A percentile compares a stretch with the other conserved stretches of the same genome.
Evolutionary conservation across 805 yeast species (phyloP).

Genomic region (Myxozyma vanderwaltii): DNA sequence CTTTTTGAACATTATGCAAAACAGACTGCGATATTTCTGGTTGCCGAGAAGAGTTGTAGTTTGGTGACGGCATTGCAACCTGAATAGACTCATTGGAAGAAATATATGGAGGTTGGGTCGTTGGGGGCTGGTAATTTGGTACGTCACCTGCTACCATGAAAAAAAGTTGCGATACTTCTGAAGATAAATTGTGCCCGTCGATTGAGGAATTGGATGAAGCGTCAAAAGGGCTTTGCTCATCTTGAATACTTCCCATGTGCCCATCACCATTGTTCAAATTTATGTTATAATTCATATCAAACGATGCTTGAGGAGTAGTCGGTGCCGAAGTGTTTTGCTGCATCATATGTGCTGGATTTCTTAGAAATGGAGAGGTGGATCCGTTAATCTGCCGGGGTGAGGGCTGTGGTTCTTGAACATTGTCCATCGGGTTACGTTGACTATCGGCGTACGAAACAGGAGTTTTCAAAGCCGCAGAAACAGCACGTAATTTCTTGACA

Average conservation of each 20-base stretch:
- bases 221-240: neutral
- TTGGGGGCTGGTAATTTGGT: neutral
- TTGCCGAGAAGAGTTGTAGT: neutral
- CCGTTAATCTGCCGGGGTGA: too few relatives aligned
- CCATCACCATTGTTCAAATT: neutral
- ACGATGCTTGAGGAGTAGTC: neutral
- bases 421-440: neutral
- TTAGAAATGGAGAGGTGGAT: too few relatives aligned
- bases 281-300: neutral
- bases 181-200: conserved; percentile 4
- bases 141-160: conserved; percentile 6
- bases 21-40: neutral
- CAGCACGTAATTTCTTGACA: conserved; percentile 16
- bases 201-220: conserved; percentile 3
- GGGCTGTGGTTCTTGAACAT: neutral
- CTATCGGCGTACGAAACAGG: neutral
- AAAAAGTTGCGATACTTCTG: conserved; percentile 6
- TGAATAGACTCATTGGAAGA: neutral
- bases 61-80: neutral
- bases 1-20: neutral
- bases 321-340: neutral
- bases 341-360: too few relatives aligned
- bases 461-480: conserved; percentile 2
- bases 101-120: neutral
- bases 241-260: neutral